phyloP scores from a whole-genome alignment of 1,284 basidiomycete species.

The Coriolopsis trogii region DNA sequence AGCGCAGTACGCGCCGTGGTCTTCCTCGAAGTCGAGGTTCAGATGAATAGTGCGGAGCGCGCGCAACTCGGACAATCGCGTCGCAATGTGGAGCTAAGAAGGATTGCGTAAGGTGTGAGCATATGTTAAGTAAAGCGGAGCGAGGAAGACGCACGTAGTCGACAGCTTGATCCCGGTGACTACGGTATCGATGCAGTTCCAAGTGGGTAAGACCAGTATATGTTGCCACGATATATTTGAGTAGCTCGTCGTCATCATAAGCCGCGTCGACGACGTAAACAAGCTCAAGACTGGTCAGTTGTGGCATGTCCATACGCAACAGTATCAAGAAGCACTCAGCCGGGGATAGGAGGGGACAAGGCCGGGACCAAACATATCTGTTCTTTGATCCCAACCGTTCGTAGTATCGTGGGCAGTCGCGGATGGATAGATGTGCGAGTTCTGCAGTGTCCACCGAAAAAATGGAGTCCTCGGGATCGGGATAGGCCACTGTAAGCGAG shows the following conservation, averaged over 20 bases:
- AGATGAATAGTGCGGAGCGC: not conserved
- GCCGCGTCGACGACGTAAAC: not conserved
- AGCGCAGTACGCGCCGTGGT: not conserved
- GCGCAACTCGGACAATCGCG: not conserved
- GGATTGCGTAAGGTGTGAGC: not conserved
- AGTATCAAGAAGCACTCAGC: conserved; percentile 34
- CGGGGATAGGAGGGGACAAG: not conserved
- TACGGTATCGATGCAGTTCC: not conserved
- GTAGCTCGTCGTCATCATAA: not conserved
- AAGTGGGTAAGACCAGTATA: not conserved
- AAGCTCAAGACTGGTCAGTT: conserved; percentile 27
- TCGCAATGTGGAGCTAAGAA: not conserved
- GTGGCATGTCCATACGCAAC: conserved; percentile 42
- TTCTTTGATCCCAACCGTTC: not conserved
- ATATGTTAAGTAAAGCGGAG: not conserved
- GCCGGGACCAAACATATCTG: not conserved
- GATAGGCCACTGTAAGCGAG: conserved; percentile 1
- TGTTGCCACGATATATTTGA: not conserved
- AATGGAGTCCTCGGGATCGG: not conserved
- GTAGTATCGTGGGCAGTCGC: conserved; percentile 4
- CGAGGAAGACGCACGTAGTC: not conserved
- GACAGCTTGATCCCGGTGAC: not conserved
- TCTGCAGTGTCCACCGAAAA: not conserved
- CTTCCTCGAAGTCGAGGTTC: not conserved
- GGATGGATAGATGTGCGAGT: not conserved